These are phyloP conservation scores for Coleophoma cylindrospora DNA, from an alignment of 2,329 filamentous ascomycete genomes.

Conservation along the genomic window DNA sequence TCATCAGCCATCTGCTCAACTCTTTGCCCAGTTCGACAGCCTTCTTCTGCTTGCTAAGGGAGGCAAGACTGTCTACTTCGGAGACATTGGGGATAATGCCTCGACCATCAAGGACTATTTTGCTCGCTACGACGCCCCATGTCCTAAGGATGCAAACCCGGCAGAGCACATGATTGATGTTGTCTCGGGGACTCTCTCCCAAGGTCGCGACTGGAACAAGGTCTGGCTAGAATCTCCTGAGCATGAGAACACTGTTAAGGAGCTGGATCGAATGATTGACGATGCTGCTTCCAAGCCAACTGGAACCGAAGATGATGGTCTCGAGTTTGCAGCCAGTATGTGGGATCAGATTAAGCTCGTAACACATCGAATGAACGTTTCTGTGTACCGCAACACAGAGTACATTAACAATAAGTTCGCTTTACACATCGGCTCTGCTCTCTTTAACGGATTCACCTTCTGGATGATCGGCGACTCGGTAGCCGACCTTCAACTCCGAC, in stretches of 20 bases:
- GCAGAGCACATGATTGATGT: conserved; percentile 41
- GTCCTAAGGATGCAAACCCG: conserved; percentile 34
- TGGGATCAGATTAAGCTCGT: conserved; percentile 34
- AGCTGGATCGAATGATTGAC: conserved; percentile 53
- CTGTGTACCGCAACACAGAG: conserved; percentile 61
- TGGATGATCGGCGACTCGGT: conserved; percentile 51
- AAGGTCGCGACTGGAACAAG: conserved; percentile 60
- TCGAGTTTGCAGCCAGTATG: conserved; percentile 47
- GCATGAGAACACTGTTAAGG: conserved; percentile 43
- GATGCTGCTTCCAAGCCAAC: conserved; percentile 33
- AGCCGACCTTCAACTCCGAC: conserved; percentile 44
- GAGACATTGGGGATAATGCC: conserved; percentile 57
- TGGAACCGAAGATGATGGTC: conserved; percentile 32
- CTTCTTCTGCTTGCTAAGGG: conserved; percentile 60
- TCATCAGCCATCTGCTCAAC: conserved; percentile 47
- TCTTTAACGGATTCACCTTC: conserved; percentile 59
- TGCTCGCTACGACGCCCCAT: conserved; percentile 39
- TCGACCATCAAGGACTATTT: conserved; percentile 58
- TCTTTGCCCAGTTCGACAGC: conserved; percentile 53
- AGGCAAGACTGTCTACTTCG: conserved; percentile 66
- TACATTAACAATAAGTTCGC: conserved; percentile 42
- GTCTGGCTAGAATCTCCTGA: conserved; percentile 61
- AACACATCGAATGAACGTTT: conserved; percentile 27
- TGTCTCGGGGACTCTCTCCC: conserved; percentile 41
- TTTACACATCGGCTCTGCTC: conserved; percentile 46